These are phyloP conservation scores for Plectosphaerella plurivora DNA, from an alignment of 2,329 filamentous ascomycete species.

Conservation along the genomic window DNA sequence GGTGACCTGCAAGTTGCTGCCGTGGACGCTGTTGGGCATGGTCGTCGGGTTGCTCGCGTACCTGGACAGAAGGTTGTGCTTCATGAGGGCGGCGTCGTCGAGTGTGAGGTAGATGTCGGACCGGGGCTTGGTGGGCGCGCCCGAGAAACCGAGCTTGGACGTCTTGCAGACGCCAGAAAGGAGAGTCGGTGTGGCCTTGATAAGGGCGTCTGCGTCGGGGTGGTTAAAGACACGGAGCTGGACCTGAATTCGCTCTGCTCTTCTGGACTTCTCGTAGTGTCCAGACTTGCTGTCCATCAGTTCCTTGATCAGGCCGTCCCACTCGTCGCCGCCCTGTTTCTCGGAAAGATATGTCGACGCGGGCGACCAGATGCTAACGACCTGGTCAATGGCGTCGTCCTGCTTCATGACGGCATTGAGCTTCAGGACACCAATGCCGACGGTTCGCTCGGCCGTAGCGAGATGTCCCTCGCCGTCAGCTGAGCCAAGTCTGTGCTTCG, in stretches of 20 bases:
- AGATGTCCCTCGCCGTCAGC: conserved; percentile 27
- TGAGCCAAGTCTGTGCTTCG: conserved; percentile 23
- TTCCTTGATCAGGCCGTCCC: conserved; percentile 68
- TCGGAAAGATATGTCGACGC: conserved; percentile 49
- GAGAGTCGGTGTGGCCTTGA: conserved; percentile 82
- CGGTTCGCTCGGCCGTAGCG: conserved; percentile 58
- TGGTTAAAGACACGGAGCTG: conserved; percentile 75
- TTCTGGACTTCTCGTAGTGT: conserved; percentile 67
- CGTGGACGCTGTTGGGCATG: conserved; percentile 55
- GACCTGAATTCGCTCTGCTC: conserved; percentile 73
- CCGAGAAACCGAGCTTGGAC: conserved; percentile 88
- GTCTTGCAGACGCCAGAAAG: conserved; percentile 78
- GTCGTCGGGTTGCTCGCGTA: conserved; percentile 70
- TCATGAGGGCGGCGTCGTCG: conserved; percentile 70
- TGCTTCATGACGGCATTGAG: conserved; percentile 72
- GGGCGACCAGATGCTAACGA: conserved; percentile 73
- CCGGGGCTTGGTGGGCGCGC: conserved; percentile 79
- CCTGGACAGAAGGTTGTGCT: conserved; percentile 67
- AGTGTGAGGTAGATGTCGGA: conserved; percentile 95
- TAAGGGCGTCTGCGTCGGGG: conserved; percentile 72
- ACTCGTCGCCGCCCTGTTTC: conserved; percentile 58
- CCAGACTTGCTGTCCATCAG: conserved; percentile 71
- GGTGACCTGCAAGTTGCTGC: conserved; percentile 79
- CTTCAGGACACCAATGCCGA: conserved; percentile 74
- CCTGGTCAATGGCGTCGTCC: conserved; percentile 67